Conservation (phyloP, 495 filamentous ascomycete genomes). For the Halenospora varia region DNA sequence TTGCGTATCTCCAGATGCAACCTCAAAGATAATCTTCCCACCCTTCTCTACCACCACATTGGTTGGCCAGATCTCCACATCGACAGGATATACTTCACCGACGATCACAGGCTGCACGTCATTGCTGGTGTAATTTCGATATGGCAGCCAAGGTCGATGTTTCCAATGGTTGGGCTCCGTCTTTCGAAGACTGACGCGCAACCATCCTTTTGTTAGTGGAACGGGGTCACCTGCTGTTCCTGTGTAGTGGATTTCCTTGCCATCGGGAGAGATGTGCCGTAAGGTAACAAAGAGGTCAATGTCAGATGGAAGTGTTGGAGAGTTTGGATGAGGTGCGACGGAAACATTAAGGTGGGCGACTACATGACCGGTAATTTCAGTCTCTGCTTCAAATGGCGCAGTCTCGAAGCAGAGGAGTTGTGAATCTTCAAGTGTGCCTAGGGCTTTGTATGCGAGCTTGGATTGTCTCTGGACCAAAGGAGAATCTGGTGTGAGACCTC, state of each 20-base stretch:
- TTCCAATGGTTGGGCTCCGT: conserved; percentile 41
- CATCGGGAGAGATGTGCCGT: conserved; percentile 46
- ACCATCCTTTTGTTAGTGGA: conserved; percentile 50
- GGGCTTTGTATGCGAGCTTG: conserved; percentile 2
- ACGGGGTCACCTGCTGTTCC: conserved; percentile 43
- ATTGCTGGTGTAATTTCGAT: conserved; percentile 52
- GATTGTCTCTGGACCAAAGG: neutral
- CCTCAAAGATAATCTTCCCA: conserved; percentile 49
- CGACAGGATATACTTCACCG: conserved; percentile 53
- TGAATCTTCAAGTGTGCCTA: conserved; percentile 15
- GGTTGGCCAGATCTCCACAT: conserved; percentile 65
- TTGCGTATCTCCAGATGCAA: conserved; percentile 55
- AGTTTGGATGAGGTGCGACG: conserved; percentile 31
- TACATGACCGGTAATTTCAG: conserved; percentile 63
- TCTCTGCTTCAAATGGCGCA: conserved; percentile 48
- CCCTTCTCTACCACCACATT: conserved; percentile 55
- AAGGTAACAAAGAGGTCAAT: conserved; percentile 63
- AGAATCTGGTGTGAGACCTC: neutral
- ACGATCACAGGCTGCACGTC: conserved; percentile 50
- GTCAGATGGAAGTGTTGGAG: conserved; percentile 28
- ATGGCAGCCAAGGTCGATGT: conserved; percentile 47
- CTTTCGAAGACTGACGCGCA: conserved; percentile 51
- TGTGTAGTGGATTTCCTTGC: conserved; percentile 60
- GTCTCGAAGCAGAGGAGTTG: conserved; percentile 49
- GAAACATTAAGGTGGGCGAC: conserved; percentile 57